Conservation (phyloP, 352 stramenopile genomes). For the Pythium aristosporum region DNA sequence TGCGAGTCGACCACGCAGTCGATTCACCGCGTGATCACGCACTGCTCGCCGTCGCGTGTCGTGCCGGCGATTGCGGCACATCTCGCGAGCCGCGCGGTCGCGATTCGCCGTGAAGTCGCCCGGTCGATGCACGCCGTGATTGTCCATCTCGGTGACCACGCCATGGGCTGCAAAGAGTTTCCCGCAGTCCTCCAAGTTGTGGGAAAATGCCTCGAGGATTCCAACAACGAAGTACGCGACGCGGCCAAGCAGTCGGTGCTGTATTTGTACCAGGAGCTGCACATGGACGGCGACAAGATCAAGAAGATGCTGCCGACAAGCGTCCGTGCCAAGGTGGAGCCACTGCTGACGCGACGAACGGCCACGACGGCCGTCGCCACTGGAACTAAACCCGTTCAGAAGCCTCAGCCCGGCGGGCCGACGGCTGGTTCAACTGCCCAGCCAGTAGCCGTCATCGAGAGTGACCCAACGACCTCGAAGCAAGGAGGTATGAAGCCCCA, state of each 20-base stretch:
- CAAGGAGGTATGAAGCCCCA: not conserved
- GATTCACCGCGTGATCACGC: constrained; percentile 45
- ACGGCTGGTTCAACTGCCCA: too few species aligned
- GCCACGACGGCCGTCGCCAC: not conserved
- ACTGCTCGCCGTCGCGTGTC: constrained; percentile 54
- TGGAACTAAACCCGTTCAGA: not conserved
- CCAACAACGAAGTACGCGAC: constrained; percentile 74
- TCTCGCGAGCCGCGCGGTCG: constrained; percentile 43
- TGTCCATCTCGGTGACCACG: constrained; percentile 34
- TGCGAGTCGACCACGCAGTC: constrained; percentile 55
- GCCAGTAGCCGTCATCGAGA: not conserved
- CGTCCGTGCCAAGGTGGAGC: constrained; percentile 49
- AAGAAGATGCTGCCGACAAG: constrained; percentile 52
- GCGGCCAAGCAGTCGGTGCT: constrained; percentile 60
- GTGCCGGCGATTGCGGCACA: constrained; percentile 43
- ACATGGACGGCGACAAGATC: constrained; percentile 42
- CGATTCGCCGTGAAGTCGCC: constrained; percentile 63
- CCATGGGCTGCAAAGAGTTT: constrained; percentile 42
- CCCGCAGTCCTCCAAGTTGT: constrained; percentile 41
- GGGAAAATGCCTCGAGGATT: constrained; percentile 69
- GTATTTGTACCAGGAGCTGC: constrained; percentile 41
- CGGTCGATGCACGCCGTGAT: constrained; percentile 54
- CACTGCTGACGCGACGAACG: constrained; percentile 22
- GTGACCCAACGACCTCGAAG: not conserved
- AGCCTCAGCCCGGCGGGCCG: too few species aligned